Conservation (phyloP, 1,284 basidiomycete genomes). For the Dichomitus squalens region DNA sequence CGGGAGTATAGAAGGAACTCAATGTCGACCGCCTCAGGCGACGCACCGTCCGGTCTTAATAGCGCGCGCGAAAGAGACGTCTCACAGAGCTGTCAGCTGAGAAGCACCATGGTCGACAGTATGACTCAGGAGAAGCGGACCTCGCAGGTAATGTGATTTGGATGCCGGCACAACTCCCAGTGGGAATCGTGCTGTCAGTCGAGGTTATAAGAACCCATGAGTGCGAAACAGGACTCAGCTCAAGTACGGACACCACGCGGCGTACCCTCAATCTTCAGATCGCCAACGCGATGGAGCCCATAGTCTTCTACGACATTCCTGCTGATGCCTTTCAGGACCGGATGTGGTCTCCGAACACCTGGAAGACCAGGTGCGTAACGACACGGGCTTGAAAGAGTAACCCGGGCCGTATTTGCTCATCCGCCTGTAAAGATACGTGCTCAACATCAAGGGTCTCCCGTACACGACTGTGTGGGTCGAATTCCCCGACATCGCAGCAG, state of each 20-base stretch:
- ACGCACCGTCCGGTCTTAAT: too few species aligned
- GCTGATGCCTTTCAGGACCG: constrained; percentile 1
- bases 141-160: neutral
- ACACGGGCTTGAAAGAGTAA: neutral
- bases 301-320: constrained; percentile 34
- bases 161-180: too few species aligned
- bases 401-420: neutral
- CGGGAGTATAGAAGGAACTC: too few species aligned
- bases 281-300: constrained; percentile 10
- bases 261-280: neutral
- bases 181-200: neutral
- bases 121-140: too few species aligned
- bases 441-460: constrained; percentile 38
- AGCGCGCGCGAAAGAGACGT: too few species aligned
- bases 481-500: constrained; percentile 38
- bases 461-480: constrained; percentile 41
- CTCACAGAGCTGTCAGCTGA: neutral
- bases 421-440: constrained; percentile 28
- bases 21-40: too few species aligned
- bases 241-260: neutral
- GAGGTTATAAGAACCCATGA: neutral
- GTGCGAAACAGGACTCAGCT: neutral
- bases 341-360: constrained; percentile 26
- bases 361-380: constrained; percentile 28
- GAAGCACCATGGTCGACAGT: too few species aligned